Percentiles rank a stretch among this genome's conserved stretches.
These are phyloP conservation scores for Neurospora africana DNA, from an alignment of 495 filamentous ascomycete species.

Conservation along the genomic window DNA sequence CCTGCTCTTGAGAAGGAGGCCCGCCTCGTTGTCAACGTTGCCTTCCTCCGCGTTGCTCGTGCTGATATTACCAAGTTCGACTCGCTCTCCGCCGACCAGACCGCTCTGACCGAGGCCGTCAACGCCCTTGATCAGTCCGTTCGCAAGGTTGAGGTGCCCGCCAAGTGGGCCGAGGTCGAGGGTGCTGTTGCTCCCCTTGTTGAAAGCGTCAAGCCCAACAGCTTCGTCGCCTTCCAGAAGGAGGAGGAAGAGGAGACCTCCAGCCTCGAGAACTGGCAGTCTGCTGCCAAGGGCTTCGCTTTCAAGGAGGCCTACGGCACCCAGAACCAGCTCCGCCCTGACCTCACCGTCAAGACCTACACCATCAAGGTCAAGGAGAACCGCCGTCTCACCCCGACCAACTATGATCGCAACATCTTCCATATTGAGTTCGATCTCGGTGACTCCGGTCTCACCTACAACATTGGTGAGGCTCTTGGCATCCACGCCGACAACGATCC, in stretches of 20 bases:
- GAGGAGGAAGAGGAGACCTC: slow-evolving; percentile 53
- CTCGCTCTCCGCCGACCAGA: slow-evolving; percentile 22
- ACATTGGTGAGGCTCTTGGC: slow-evolving; percentile 96
- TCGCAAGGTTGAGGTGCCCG: slow-evolving; percentile 61
- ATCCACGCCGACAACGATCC: slow-evolving; percentile 91
- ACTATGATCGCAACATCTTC: slow-evolving; percentile 98
- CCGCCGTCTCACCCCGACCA: slow-evolving; percentile 73
- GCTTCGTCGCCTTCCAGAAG: slow-evolving; percentile 76
- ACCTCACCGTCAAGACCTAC: slow-evolving; percentile 73
- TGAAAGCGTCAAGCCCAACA: slow-evolving; percentile 56
- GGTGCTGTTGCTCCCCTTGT: slow-evolving; percentile 48
- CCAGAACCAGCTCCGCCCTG: slow-evolving; percentile 63
- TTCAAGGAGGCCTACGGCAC: slow-evolving; percentile 94
- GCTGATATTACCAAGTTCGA: slow-evolving; percentile 43
- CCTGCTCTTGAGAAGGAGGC: slow-evolving; percentile 56
- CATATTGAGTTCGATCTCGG: slow-evolving; percentile 98
- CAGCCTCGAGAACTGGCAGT: slow-evolving; percentile 64
- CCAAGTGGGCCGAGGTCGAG: slow-evolving; percentile 63
- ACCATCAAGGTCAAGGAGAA: slow-evolving; percentile 91
- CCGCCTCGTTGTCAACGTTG: slow-evolving; percentile 55
- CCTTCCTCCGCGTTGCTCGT: slow-evolving; percentile 66
- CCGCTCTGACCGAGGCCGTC: slow-evolving; percentile 47
- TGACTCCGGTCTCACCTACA: slow-evolving; percentile 79
- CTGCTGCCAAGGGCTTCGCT: slow-evolving; percentile 71
- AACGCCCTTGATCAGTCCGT: slow-evolving; percentile 61